phyloP scores from a whole-genome alignment of 306 rosid genomes.

The Medicago truncatula region DNA sequence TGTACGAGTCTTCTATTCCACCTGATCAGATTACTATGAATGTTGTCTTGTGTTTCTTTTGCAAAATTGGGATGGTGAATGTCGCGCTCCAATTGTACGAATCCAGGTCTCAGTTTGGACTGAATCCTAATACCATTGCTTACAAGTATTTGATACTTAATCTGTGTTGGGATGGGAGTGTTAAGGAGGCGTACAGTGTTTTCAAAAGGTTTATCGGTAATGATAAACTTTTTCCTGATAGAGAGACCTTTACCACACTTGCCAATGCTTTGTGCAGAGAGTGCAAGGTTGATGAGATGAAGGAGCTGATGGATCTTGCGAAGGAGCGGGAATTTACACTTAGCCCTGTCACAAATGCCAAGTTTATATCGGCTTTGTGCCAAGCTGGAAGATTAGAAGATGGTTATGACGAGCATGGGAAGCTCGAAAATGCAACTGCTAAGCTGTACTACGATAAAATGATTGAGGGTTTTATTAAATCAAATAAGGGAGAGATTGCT shows the following conservation, averaged over 20 bases:
- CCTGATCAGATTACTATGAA: constrained; percentile 77
- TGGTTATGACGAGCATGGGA: constrained; percentile 59
- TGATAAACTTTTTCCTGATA: constrained; percentile 57
- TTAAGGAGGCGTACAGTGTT: constrained; percentile 57
- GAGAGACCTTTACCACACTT: constrained; percentile 53
- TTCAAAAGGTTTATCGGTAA: constrained; percentile 46
- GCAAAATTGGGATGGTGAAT: constrained; percentile 79
- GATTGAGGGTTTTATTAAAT: constrained; percentile 58
- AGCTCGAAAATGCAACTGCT: constrained; percentile 47
- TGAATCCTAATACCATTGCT: constrained; percentile 64
- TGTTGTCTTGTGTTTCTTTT: constrained; percentile 77
- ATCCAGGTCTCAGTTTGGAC: constrained; percentile 60
- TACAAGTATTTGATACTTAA: constrained; percentile 73
- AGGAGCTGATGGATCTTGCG: constrained; percentile 67
- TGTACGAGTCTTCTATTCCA: constrained; percentile 58
- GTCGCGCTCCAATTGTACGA: constrained; percentile 63
- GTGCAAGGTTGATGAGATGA: constrained; percentile 73
- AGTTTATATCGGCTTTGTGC: constrained; percentile 64
- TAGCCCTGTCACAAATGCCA: constrained; percentile 44
- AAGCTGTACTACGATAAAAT: constrained; percentile 52
- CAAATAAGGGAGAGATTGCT: constrained; percentile 64
- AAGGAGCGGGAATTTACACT: constrained; percentile 53
- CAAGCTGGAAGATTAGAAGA: constrained; percentile 62
- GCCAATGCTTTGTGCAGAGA: constrained; percentile 61
- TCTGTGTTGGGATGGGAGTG: constrained; percentile 64